Evolutionary conservation across 495 filamentous ascomycete species (phyloP).

Genomic region (Aspergillus ellipticus): DNA sequence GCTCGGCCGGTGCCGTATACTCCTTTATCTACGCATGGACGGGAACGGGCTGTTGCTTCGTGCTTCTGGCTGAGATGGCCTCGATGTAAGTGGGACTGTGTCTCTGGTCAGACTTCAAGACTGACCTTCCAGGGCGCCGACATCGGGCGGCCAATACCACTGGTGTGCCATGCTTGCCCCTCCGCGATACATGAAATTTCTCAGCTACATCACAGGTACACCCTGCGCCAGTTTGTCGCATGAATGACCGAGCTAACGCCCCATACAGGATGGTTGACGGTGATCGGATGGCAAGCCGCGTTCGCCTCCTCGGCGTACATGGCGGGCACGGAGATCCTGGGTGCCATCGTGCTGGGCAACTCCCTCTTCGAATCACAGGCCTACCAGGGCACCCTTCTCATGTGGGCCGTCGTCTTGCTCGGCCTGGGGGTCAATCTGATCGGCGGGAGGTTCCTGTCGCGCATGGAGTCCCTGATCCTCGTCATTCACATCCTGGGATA

Average conservation of each 20-base stretch:
- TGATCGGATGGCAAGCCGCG: slow-evolving; percentile 45
- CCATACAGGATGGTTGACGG: slow-evolving; percentile 42
- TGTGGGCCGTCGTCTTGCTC: slow-evolving; percentile 38
- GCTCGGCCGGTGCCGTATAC: slow-evolving; percentile 51
- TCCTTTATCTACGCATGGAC: slow-evolving; percentile 48
- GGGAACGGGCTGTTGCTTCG: slow-evolving; percentile 28
- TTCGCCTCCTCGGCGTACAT: slow-evolving; percentile 40
- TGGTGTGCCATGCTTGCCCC: slow-evolving; percentile 51
- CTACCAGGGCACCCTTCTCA: slow-evolving; percentile 43
- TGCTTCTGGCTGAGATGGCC: slow-evolving; percentile 36
- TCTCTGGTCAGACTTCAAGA: background rate
- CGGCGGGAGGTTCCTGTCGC: slow-evolving; percentile 37
- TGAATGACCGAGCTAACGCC: no score
- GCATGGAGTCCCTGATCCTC: slow-evolving; percentile 43
- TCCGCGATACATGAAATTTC: slow-evolving; percentile 29
- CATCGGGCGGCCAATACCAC: slow-evolving; percentile 50
- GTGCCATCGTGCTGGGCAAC: slow-evolving; percentile 33
- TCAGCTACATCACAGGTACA: slow-evolving; percentile 48
- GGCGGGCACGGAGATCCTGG: slow-evolving; percentile 39
- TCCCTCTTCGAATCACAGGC: slow-evolving; percentile 29
- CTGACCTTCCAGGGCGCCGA: slow-evolving; percentile 36
- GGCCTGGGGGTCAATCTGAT: slow-evolving; percentile 40
- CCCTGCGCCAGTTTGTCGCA: background rate
- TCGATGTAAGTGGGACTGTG: slow-evolving; percentile 36
- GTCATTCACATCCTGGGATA: slow-evolving; percentile 50